Evolutionary conservation across 768 basidiomycete species (phyloP).

Genomic region (Lentinula raphanica): DNA sequence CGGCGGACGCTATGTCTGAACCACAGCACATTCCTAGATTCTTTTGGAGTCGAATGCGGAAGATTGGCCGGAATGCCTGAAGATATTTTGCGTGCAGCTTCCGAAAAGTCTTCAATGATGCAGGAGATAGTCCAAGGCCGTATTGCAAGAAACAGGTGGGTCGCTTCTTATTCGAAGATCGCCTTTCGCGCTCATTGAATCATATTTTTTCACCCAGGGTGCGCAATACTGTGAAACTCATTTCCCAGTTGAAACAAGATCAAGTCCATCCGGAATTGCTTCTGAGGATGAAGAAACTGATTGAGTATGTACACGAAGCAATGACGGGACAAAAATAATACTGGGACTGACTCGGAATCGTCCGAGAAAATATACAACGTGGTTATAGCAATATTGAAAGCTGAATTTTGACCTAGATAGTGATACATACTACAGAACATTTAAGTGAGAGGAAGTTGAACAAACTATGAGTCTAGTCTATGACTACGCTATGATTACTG

Average conservation of each 20-base stretch:
- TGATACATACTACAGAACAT: too few relatives aligned
- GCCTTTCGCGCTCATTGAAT: not conserved
- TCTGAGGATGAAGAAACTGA: not conserved
- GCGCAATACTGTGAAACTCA: not conserved
- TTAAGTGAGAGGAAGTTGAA: too few relatives aligned
- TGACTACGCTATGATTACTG: too few relatives aligned
- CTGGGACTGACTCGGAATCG: too few relatives aligned
- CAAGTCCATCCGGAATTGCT: not conserved
- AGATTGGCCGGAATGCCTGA: slow-evolving; percentile 82
- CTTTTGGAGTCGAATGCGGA: slow-evolving; percentile 91
- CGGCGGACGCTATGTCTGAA: not conserved
- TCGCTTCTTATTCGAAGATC: not conserved
- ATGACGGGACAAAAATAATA: too few relatives aligned
- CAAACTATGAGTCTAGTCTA: too few relatives aligned
- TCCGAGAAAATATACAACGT: too few relatives aligned
- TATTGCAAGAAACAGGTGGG: slow-evolving; percentile 37
- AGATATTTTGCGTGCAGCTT: slow-evolving; percentile 56
- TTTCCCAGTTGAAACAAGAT: not conserved
- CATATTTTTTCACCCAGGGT: not conserved
- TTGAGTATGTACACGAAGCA: not conserved
- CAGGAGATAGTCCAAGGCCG: slow-evolving; percentile 42
- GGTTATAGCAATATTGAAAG: too few relatives aligned
- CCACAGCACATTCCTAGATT: slow-evolving; percentile 35
- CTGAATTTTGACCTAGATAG: too few relatives aligned
- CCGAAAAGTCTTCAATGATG: slow-evolving; percentile 49